Base-by-base conservation (phyloP, 2,329 filamentous ascomycete species). In the Colletotrichum plurivorum region DNA sequence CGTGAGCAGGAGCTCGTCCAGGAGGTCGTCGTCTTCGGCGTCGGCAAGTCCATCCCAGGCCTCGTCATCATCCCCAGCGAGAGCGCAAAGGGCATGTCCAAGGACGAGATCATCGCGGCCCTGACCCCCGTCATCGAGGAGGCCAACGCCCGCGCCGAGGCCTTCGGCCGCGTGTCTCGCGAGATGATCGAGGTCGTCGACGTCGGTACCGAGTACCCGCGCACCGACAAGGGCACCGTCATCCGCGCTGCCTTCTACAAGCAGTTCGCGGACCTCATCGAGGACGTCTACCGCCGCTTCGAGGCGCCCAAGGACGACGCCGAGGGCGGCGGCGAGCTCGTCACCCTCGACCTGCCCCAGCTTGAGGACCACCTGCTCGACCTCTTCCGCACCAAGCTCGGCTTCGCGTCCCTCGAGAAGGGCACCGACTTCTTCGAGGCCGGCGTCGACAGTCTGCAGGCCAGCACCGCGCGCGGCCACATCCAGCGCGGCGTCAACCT, bases 21-120 rank as follows among this genome's bases (percentile, higher is more conserved):
- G 16, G 89, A 91, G 67, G 85, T 85, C 0, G 80, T 90, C 3
- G 83, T 89, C 0, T 89, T 90, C 69, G 89, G 89, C 0, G 82
- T 84, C 1, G 87, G 84, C 9, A 83, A 82, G 55, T 80, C 84
- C 1, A 80, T 85, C 31, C 86, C 87, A 0, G 89, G 88, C 1
- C 72, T 89, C 12, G 72, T 90, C 12, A 78, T 91, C 13, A 78
- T 91, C 22, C 83, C 85, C 27, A 80, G 83, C 13, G 82, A 85
- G n/a, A 77, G 78, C 2, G 82, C 83, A 0, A 74, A 75, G 0
- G 72, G 80, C 0, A 75, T 87, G 54, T 74, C 80, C 0, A 79
- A 85, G 3, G 76, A 82, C 0, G 81, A 88, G 10, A 79, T 86
- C 20, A 73, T 90, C 0, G 77, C 85, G 1, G 71, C 74, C 0